phyloP scores from a whole-genome alignment of 1,139 yeast genomes.

The Pichia sp. region DNA sequence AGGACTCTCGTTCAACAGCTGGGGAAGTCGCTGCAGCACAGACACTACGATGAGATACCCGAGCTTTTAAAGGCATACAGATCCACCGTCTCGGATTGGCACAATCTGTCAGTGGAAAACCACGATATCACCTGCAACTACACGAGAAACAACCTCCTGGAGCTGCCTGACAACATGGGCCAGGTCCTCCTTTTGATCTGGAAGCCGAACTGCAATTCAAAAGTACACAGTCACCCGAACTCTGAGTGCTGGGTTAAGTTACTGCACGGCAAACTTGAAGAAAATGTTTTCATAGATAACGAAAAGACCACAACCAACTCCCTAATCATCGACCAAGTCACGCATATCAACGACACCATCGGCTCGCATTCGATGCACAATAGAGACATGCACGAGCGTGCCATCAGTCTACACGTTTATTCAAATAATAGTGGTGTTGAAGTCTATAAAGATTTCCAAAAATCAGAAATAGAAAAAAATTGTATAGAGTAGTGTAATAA shows the following conservation, averaged over 20 bases:
- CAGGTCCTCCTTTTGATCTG: constrained; percentile 67
- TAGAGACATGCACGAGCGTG: constrained; percentile 38
- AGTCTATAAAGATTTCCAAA: constrained; percentile 5
- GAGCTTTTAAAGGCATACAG: constrained; percentile 37
- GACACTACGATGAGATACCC: background rate
- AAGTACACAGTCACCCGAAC: constrained; percentile 75
- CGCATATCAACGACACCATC: constrained; percentile 64
- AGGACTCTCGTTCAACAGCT: background rate
- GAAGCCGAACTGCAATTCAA: constrained; percentile 67
- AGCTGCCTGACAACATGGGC: constrained; percentile 44
- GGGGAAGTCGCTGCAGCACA: background rate
- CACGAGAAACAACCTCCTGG: constrained; percentile 53
- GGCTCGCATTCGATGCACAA: constrained; percentile 70
- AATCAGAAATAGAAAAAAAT: no score
- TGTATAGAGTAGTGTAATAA: no score
- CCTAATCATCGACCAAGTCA: constrained; percentile 44
- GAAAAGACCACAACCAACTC: constrained; percentile 38
- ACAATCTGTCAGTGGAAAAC: constrained; percentile 47
- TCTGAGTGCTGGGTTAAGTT: constrained; percentile 74
- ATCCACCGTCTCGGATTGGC: constrained; percentile 57
- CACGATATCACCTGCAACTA: constrained; percentile 48
- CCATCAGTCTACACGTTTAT: constrained; percentile 71
- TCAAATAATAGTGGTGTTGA: constrained; percentile 41
- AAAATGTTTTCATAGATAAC: constrained; percentile 50
- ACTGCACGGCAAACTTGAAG: constrained; percentile 57